These are phyloP conservation scores for Udeniomyces megalosporus DNA, from an alignment of 768 basidiomycete genomes.

Conservation along the genomic window DNA sequence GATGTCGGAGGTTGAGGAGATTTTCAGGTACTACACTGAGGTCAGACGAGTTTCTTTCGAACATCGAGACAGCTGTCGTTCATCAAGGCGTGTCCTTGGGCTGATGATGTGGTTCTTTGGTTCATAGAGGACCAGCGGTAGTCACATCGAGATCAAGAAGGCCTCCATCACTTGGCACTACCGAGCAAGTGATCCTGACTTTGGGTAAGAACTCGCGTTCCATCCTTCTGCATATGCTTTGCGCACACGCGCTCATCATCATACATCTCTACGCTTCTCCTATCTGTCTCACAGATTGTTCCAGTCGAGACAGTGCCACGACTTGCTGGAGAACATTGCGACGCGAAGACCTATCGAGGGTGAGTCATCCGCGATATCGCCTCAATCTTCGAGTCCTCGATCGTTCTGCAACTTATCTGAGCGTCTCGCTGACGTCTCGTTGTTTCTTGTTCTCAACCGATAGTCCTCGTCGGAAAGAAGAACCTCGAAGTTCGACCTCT, in stretches of 20 bases:
- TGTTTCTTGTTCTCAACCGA: too few relatives aligned
- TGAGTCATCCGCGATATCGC: too few relatives aligned
- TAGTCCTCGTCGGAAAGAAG: slow-evolving; percentile 93
- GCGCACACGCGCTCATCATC: background rate
- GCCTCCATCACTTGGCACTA: slow-evolving; percentile 98
- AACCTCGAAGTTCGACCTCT: slow-evolving; percentile 91
- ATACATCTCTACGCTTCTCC: background rate
- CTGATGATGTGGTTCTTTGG: slow-evolving; percentile 1
- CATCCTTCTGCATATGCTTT: background rate
- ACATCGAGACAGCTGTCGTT: background rate
- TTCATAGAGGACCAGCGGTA: slow-evolving; percentile 77
- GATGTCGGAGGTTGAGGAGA: slow-evolving; percentile 89
- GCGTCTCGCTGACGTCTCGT: background rate
- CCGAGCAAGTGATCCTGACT: slow-evolving; percentile 79
- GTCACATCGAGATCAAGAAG: slow-evolving; percentile 91
- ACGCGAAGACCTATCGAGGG: slow-evolving; percentile 89
- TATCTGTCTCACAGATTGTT: slow-evolving; percentile 42
- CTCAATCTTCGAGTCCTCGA: background rate
- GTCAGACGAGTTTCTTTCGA: slow-evolving; percentile 30
- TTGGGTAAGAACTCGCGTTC: slow-evolving; percentile 50
- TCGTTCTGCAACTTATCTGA: background rate
- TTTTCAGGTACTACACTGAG: slow-evolving; percentile 94
- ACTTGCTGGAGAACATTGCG: slow-evolving; percentile 86
- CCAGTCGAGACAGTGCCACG: slow-evolving; percentile 93
- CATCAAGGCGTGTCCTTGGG: too few relatives aligned